Evolutionary conservation across 257 asterid genomes (phyloP), one percentile per base, ranked within the genome.

Genomic region (Solanum virginianum): DNA sequence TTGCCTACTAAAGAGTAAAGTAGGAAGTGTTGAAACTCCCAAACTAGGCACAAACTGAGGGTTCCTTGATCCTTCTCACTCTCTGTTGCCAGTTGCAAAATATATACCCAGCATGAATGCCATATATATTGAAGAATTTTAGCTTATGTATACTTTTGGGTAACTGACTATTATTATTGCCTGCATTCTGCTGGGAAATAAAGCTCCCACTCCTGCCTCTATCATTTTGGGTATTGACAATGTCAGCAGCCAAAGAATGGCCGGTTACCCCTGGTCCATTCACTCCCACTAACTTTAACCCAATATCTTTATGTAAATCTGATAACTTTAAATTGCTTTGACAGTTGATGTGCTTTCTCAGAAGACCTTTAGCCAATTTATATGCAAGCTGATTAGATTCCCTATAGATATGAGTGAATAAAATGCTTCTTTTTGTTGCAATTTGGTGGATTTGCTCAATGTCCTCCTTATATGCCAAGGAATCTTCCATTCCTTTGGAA

Each of bases 221-320:
- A 83, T 88, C 87, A 85, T 89, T 93, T 59, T 95, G 85, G 5
- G 89, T 88, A 81, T 87, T 88, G 41, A 85, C 82, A 83, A 94
- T 89, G 43, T 85, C 86, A 39, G 92, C 80, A 71, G 90, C 83
- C 88, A 94, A 74, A 16, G 89, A 85, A 72, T 83, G 89, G 68
- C 92, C 89, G 20, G 79, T 56, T 57, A 54, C 65, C 66, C 90
- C 93, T 55, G 92, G 56, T 5, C 91, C 88, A 79, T 86, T 86
- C 17, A 87, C 85, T 80, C 98, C 97, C 92, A 87, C 85, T 79
- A 94, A 81, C 90, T 91, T 91, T 89, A 92, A 84, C 17, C 91
- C 89, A 39, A 89, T 88, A 36, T 65, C 85, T 20, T 83, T 85
- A 82, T 59, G 88, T 87, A 92, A 79, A 85, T 89, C 91, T 3